Base-by-base conservation (phyloP, 2,329 filamentous ascomycete species). In the Ascochyta pisi region DNA sequence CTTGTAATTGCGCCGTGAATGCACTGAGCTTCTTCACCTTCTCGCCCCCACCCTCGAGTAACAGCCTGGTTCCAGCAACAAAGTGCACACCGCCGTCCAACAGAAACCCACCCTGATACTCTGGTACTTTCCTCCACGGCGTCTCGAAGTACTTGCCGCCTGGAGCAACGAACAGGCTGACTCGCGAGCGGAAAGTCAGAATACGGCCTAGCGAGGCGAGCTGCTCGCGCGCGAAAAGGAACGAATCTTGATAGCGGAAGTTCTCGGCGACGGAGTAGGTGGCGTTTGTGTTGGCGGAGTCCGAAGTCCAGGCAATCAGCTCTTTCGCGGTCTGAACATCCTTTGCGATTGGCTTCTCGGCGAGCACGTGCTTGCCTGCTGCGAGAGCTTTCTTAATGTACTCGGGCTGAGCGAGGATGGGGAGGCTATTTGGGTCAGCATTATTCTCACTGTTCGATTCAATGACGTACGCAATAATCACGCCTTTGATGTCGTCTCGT, bases 71-170 rank as follows among this genome's bases (percentile, higher is more conserved):
- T 0, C 77, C 86, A 7, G 89, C 89, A 6, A 87, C 79, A 57
- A 85, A 87, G 73, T 93, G 90, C 24, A 93, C 88, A 39, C 90
- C 90, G 13, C 85, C 89, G 67, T 93, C 90, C 2, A 93, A 83
- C 50, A 92, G 73, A 70, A 92, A 92, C 0, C 90, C 90, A 50
- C 90, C 90, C 74, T 92, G 89, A 69, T 91, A 84, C 48, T 83
- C 80, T 1, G 90, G 89, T 51, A 77, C 82, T 72, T 88, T 88
- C 50, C 90, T 85, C 90, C 89, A 85, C 10, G 75, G 64, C 0
- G 82, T 85, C 59, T 82, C 80, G 60, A 77, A 82, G 67, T 85
- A 86, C 69, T 86, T 85, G n/a, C 75, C 77, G 8, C 81, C 83
- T 1, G 73, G 69, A 50, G 75, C 67, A 0, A 87, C 78, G 57